Conservation (phyloP, 306 rosid genomes). For the Albizia julibrissin region DNA sequence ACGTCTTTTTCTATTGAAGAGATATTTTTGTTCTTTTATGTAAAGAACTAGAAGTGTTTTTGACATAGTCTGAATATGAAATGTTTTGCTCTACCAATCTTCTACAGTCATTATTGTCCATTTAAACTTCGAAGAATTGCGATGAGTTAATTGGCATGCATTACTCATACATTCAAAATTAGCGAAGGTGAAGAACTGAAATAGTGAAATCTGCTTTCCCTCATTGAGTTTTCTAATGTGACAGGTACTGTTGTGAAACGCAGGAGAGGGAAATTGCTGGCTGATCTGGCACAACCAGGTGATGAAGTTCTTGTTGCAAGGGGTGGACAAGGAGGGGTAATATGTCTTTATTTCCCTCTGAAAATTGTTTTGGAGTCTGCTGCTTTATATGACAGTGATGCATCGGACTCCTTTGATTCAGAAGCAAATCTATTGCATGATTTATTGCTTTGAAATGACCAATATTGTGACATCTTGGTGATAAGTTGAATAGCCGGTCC, state of each 20-base stretch:
- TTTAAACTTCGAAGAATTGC: background rate
- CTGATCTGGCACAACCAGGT: conserved; percentile 76
- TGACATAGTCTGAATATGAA: background rate
- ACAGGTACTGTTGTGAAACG: conserved; percentile 90
- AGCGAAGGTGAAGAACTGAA: conserved; percentile 4
- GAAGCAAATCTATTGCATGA: conserved; percentile 6
- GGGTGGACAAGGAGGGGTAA: conserved; percentile 99
- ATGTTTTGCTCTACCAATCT: background rate
- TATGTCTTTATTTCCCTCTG: conserved; percentile 24
- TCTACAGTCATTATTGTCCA: background rate
- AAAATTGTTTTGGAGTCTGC: background rate
- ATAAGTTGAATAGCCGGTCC: background rate
- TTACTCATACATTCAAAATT: background rate
- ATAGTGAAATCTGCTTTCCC: background rate
- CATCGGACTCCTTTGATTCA: background rate
- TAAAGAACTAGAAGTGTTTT: background rate
- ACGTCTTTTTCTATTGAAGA: background rate
- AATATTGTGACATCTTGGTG: conserved; percentile 4
- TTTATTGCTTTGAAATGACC: conserved; percentile 13
- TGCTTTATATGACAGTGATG: conserved; percentile 6
- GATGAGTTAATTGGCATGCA: background rate
- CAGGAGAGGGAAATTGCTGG: conserved; percentile 79
- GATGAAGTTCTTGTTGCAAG: conserved; percentile 90
- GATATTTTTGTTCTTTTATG: background rate
- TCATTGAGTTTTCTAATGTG: conserved; percentile 25